Base-by-base conservation (phyloP, 2,329 filamentous ascomycete species). In the Gaeumannomyces tritici region DNA sequence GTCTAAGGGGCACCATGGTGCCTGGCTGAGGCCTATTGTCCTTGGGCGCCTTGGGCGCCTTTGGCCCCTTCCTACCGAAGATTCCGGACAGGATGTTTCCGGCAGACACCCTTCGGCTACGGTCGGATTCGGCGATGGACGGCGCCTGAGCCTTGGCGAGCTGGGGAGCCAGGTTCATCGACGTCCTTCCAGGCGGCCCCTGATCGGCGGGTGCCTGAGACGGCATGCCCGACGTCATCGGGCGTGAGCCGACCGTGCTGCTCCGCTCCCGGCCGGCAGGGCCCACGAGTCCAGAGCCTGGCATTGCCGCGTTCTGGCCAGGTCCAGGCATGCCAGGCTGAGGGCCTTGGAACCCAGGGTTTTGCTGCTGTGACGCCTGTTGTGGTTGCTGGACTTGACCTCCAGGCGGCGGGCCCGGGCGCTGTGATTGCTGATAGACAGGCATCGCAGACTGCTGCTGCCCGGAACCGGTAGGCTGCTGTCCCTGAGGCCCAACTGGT, bases 1-100 rank as follows among this genome's bases (percentile, higher is more conserved):
- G 63, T 2, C 51, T 60, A 4, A 55, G 59, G 24, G 51, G 59
- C 27, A 60, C 57, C 33, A 59, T 57, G 11, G 51, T 54, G 31
- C 57, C 55, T 18, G 57, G 61, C 28, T 62, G 63, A 3, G 33
- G 24, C 31, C 61, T 61, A 4, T 55, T 27, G 18, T 64, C 61
- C 24, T 59, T 51, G 8, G 42, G 42, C 9, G 47, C 15, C 42
- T 63, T 63, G 11, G 62, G 24, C 9, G 47, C 15, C 42, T 63
- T 63, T 4, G 62, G 24, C 24, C 55, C 58, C 21, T 42, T 61
- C 29, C 61, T 63, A 18, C 62, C 60, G 31, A 64, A 61, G 5
- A 64, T 35, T 18, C 63, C 63, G 8, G 59, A 47, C 12, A 64
- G 27, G 13, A 64, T 59, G 21, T 51, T 51, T 51, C 62, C 62